phyloP scores from a whole-genome alignment of 305 asterid species.

The Fraxinus floribunda region DNA sequence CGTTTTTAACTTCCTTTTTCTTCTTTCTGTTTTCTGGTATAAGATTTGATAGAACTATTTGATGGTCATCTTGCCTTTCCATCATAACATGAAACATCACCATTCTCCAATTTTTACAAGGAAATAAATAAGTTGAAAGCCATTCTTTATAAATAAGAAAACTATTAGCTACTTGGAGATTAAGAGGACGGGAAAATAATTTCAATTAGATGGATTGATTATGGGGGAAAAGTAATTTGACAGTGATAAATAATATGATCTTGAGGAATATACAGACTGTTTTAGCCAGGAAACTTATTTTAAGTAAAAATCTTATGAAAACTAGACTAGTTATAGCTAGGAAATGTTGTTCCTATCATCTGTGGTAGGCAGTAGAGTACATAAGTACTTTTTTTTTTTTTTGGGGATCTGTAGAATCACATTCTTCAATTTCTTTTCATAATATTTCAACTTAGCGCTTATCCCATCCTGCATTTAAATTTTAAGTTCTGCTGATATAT shows the following conservation, averaged over 20 bases:
- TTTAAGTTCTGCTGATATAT: too few species aligned
- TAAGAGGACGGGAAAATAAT: background rate
- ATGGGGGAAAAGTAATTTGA: background rate
- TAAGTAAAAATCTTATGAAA: background rate
- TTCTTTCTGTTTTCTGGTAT: background rate
- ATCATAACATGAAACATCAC: background rate
- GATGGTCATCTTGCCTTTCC: background rate
- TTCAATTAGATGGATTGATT: background rate
- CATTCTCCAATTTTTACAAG: background rate
- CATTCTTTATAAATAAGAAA: background rate
- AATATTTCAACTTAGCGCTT: background rate
- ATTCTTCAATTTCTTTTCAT: background rate
- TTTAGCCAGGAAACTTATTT: background rate
- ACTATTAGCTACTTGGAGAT: background rate
- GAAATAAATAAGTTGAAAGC: background rate
- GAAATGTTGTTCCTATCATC: background rate
- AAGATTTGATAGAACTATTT: background rate
- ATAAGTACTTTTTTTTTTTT: background rate
- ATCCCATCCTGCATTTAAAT: background rate
- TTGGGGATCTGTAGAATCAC: background rate
- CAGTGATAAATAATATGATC: background rate
- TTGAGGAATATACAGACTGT: background rate
- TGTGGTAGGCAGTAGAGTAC: background rate
- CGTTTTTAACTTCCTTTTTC: background rate
- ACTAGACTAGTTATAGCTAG: background rate